Base-by-base conservation (phyloP, 2,329 filamentous ascomycete genomes). In the Fusarium albosuccineum region DNA sequence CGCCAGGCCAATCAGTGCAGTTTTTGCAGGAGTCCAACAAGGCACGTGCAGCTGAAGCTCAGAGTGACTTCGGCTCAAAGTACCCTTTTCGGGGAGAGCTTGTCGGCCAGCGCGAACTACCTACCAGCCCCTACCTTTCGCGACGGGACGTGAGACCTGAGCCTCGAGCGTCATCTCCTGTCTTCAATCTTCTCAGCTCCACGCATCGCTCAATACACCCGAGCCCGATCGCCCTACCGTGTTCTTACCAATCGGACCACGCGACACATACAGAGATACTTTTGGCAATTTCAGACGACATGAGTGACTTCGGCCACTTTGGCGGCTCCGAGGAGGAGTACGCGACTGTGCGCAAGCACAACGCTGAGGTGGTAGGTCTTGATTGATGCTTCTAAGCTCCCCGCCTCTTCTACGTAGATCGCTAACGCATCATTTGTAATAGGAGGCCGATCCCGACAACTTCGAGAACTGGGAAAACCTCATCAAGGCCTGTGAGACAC, bases 381-480 rank as follows among this genome's bases (percentile, higher is more conserved):
- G 10, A 46, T 27, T 22, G 22, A 22, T 22, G 22, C 22, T 48
- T 56, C 22, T 34, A 26, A 37, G 48, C 52, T 53, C 34, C 27
- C 26, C 9, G 13, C 53, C 17, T 13, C 9, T 16, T 30, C n/a
- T 27, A 13, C 60, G 39, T 55, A 66, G 50, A 44, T 54, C 9
- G 37, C 74, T 78, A 52, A 78, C 62, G 29, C 5, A 29, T 44
- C 51, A 49, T 52, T 53, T 14, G 29, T 30, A 62, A 62, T 67
- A 89, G 87, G 86, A 89, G 65, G 77, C 81, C 71, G 92, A 97
- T 70, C 87, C 93, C 11, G 96, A 99, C 79, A 94, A 93, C 76
- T 98, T 97, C 75, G 95, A 97, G 73, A 87, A 88, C 64, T 99
- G 96, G 96, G 95, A 98, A 80, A 95, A 93, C 79, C 88, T 98